Base-by-base conservation (phyloP, 495 filamentous ascomycete species). In the Neurospora terricola region DNA sequence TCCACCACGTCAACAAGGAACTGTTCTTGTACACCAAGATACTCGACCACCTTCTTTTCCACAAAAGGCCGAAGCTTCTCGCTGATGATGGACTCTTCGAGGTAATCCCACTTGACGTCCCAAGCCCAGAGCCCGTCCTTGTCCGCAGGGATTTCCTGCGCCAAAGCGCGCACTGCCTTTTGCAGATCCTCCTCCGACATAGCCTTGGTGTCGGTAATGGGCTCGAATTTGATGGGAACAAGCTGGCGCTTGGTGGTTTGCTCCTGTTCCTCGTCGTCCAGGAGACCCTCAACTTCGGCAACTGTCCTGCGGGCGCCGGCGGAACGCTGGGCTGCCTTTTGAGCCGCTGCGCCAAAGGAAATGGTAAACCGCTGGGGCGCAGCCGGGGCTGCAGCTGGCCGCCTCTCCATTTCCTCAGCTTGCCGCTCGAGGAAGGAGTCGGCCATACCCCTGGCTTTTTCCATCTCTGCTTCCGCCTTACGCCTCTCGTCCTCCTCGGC, bases 41-140 rank as follows among this genome's bases (percentile, higher is more conserved):
- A 96, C 80, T 98, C 96, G 73, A 98, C 90, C 72, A 98, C 92
- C 87, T 97, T 98, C 88, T 97, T 97, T 86, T 97, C 95, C 70
- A 98, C 93, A 81, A 97, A 98, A 16, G 94, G 94, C 79, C 91
- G 90, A 78, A 99, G 88, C 81, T 98, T 94, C 75, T 97, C 92
- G 76, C 87, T 88, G 74, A 98, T 88, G 27, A 96, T 87, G 16
- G 86, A 88, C 62, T 95, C 91, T 80, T 97, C 94, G 75, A 99
- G 89, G 84, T 91, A 95, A 38, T 97, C 92, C 95, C 94, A 99
- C 75, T 94, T 92, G 82, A 99, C 89, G 38, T 90, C 86, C 93
- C 93, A 98, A 7, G 88, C 88, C 92, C 94, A 99, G 30, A 99
- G 85, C 12, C 93, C 95, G 11, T 92, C 89, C 76, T 91, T 92